Evolutionary conservation across 2,329 filamentous ascomycete species (phyloP).

Genomic region (Sclerotinia glacialis): DNA sequence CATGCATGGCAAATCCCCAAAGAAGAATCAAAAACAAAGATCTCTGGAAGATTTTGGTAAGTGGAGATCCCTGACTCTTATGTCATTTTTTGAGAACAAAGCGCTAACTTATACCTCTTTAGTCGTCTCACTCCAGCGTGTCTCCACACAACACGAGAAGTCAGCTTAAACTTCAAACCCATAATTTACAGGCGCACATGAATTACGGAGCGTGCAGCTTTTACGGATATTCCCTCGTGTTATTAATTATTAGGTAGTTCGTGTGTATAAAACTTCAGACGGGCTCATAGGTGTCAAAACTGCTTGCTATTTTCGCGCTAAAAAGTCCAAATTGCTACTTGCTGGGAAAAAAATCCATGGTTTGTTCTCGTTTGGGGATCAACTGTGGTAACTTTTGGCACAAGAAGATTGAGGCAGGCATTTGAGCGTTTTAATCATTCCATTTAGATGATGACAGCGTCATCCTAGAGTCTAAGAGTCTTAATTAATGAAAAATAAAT

Average conservation of each 20-base stretch:
- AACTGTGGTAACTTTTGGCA: conserved; percentile 17
- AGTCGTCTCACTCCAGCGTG: conserved; percentile 87
- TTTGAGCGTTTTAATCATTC: conserved; percentile 23
- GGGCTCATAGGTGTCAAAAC: conserved; percentile 16
- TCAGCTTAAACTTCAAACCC: conserved; percentile 54
- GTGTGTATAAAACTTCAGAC: conserved; percentile 23
- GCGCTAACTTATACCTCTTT: conserved; percentile 48
- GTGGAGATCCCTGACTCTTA: conserved; percentile 40
- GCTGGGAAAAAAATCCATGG: conserved; percentile 1
- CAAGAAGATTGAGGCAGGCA: conserved; percentile 19
- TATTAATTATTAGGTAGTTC: conserved; percentile 20
- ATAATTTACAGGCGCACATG: conserved; percentile 21
- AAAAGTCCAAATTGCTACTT: conserved; percentile 20
- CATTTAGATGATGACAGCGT: conserved; percentile 16
- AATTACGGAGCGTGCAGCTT: conserved; percentile 17
- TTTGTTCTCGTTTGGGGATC: conserved; percentile 5
- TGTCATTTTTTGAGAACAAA: conserved; percentile 16
- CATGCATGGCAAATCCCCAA: conserved; percentile 85
- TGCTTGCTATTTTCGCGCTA: conserved; percentile 20
- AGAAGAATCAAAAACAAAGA: conserved; percentile 78
- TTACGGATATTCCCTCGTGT: conserved; percentile 19
- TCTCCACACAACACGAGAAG: conserved; percentile 91
- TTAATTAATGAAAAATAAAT: conserved; percentile 20
- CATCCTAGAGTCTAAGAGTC: conserved; percentile 19
- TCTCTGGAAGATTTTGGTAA: conserved; percentile 87